Conservation (phyloP, 768 basidiomycete genomes). For the Ramaria rubella region DNA sequence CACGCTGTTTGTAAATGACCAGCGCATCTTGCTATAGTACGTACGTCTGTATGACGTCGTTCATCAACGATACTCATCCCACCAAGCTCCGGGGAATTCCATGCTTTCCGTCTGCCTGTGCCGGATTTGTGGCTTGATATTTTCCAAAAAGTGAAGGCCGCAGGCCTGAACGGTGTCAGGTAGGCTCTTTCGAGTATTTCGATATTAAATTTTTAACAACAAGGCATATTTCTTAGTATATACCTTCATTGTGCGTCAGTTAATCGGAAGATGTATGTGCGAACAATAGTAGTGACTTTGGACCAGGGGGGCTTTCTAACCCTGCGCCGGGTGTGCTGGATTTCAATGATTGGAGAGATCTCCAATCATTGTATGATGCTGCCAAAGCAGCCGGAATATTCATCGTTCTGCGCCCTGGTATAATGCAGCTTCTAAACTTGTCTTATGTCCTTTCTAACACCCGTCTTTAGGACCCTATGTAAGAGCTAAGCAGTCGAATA, state of each 20-base stretch:
- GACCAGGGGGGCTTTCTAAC: conserved; percentile 59
- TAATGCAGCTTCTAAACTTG: neutral
- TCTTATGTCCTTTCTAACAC: neutral
- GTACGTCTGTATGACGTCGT: conserved; percentile 19
- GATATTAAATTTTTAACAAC: no score
- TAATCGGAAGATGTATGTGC: neutral
- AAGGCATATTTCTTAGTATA: conserved; percentile 43
- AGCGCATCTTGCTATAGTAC: conserved; percentile 67
- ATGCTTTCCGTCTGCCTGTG: conserved; percentile 74
- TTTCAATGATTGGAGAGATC: conserved; percentile 60
- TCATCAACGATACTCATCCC: neutral
- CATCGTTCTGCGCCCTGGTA: conserved; percentile 74
- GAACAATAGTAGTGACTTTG: neutral
- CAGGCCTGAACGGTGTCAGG: conserved; percentile 58
- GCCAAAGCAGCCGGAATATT: conserved; percentile 69
- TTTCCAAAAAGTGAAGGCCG: conserved; percentile 73
- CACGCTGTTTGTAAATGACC: conserved; percentile 61
- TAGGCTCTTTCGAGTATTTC: neutral
- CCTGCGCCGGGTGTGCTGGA: conserved; percentile 70
- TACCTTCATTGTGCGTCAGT: conserved; percentile 52
- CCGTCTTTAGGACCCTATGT: conserved; percentile 2
- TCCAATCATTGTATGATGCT: conserved; percentile 67
- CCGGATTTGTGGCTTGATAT: conserved; percentile 78
- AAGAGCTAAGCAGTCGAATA: neutral
- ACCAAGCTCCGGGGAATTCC: conserved; percentile 75